Evolutionary conservation across 2,329 filamentous ascomycete species (phyloP).

Genomic region (Teratosphaeria epicoccoides): DNA sequence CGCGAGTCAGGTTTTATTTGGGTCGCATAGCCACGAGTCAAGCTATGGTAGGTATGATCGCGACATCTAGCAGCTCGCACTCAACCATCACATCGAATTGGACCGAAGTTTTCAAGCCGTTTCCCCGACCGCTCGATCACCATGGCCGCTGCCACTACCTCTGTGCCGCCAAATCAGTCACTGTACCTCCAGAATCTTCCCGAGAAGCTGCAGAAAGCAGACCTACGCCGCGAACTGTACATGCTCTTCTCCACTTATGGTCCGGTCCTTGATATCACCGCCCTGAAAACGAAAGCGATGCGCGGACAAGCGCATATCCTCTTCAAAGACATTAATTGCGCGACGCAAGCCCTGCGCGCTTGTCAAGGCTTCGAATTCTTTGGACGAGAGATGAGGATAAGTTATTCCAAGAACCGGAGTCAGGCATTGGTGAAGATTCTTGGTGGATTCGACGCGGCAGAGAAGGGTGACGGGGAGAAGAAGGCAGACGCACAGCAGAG

Average conservation of each 20-base stretch:
- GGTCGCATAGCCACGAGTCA: not conserved
- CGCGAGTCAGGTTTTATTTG: not conserved
- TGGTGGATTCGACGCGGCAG: not conserved
- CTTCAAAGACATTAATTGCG: slow-evolving; percentile 80
- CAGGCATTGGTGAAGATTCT: slow-evolving; percentile 54
- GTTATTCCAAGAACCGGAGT: slow-evolving; percentile 83
- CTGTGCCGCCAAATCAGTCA: slow-evolving; percentile 35
- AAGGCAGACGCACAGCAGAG: not conserved
- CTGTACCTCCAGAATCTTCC: slow-evolving; percentile 86
- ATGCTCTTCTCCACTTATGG: slow-evolving; percentile 91
- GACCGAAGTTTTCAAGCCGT: not conserved
- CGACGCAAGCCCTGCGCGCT: slow-evolving; percentile 84
- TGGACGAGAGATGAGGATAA: slow-evolving; percentile 74
- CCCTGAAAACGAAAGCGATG: slow-evolving; percentile 83
- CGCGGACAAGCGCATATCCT: slow-evolving; percentile 90
- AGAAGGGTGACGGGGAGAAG: not conserved
- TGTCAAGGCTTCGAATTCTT: slow-evolving; percentile 79
- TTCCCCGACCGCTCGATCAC: not conserved
- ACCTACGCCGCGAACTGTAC: slow-evolving; percentile 79
- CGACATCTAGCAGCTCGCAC: no score
- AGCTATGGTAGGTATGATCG: not conserved
- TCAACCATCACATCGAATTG: not conserved
- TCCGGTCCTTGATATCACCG: slow-evolving; percentile 81
- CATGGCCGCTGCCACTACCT: not conserved
- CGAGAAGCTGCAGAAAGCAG: slow-evolving; percentile 79